phyloP scores from a whole-genome alignment of 2,329 filamentous ascomycete species.

The Penicillium hesseltinei region DNA sequence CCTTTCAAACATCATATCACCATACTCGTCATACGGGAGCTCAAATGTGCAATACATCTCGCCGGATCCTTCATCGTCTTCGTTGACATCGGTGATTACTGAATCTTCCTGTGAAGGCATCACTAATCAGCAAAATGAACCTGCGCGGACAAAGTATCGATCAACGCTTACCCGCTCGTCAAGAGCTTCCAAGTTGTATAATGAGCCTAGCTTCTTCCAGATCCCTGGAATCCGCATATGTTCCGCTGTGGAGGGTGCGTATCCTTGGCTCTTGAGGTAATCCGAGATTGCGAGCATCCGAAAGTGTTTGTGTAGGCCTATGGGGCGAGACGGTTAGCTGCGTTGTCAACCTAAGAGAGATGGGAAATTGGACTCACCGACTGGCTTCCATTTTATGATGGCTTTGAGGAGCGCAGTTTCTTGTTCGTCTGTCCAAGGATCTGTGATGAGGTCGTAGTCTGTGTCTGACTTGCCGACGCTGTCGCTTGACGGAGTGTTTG shows the following conservation, averaged over 20 bases:
- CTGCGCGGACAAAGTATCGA: background rate
- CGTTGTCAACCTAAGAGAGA: background rate
- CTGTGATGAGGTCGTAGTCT: conserved; percentile 56
- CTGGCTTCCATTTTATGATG: conserved; percentile 94
- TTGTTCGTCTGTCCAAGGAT: conserved; percentile 94
- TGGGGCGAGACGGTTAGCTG: conserved; percentile 4
- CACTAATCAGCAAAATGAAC: conserved; percentile 22
- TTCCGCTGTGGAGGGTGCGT: conserved; percentile 58
- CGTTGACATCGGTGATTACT: conserved; percentile 55
- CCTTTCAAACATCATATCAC: conserved; percentile 50
- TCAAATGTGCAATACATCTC: conserved; percentile 66
- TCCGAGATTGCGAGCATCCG: conserved; percentile 84
- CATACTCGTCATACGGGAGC: conserved; percentile 54
- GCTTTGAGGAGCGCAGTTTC: conserved; percentile 89
- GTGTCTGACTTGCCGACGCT: conserved; percentile 35
- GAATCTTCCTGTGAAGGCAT: conserved; percentile 49
- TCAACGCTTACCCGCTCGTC: conserved; percentile 71
- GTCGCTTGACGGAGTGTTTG: conserved; percentile 32
- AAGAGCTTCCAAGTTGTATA: conserved; percentile 82
- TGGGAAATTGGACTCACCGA: conserved; percentile 58
- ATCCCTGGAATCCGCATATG: conserved; percentile 90
- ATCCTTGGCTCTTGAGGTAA: conserved; percentile 77
- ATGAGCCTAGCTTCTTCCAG: conserved; percentile 78
- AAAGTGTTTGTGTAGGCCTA: conserved; percentile 88
- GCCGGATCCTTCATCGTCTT: conserved; percentile 49